Evolutionary conservation across 2,329 filamentous ascomycete species (phyloP).

Genomic region (Penicillium digitatum): DNA sequence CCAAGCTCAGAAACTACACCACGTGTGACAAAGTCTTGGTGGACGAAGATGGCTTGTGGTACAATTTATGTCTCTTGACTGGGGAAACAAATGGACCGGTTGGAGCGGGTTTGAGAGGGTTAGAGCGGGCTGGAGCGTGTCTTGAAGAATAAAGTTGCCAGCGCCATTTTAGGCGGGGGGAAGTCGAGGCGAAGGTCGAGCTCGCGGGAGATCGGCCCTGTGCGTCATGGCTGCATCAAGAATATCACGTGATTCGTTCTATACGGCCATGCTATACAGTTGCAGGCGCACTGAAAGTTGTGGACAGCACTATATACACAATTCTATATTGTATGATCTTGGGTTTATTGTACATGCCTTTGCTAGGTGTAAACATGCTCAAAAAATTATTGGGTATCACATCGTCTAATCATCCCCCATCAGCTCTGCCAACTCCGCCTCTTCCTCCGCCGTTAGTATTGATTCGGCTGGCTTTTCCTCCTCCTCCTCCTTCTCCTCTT

Average conservation of each 20-base stretch:
- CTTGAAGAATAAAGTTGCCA: constrained; percentile 1
- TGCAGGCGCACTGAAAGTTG: background rate
- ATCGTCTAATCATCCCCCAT: constrained; percentile 63
- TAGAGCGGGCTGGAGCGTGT: constrained; percentile 4
- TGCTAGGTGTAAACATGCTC: background rate
- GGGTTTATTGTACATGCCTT: background rate
- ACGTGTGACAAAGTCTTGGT: background rate
- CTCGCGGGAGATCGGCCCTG: constrained; percentile 30
- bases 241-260: constrained; percentile 22
- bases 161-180: constrained; percentile 18
- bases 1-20: constrained; percentile 16
- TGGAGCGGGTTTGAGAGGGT: background rate
- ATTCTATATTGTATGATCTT: background rate
- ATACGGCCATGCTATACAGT: background rate
- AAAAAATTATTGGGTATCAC: constrained; percentile 16
- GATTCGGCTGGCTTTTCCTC: constrained; percentile 48
- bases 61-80: background rate
- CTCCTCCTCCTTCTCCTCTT: constrained; percentile 46
- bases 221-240: constrained; percentile 33
- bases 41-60: background rate
- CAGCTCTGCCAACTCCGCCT: constrained; percentile 84
- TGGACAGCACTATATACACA: background rate
- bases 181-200: constrained; percentile 14
- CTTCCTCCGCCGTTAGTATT: constrained; percentile 78
- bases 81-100: background rate